A percentile compares a stretch with the other conserved stretches of the same genome.
These are phyloP conservation scores for Neohortaea acidophila DNA, from an alignment of 495 filamentous ascomycete species.

Conservation along the genomic window DNA sequence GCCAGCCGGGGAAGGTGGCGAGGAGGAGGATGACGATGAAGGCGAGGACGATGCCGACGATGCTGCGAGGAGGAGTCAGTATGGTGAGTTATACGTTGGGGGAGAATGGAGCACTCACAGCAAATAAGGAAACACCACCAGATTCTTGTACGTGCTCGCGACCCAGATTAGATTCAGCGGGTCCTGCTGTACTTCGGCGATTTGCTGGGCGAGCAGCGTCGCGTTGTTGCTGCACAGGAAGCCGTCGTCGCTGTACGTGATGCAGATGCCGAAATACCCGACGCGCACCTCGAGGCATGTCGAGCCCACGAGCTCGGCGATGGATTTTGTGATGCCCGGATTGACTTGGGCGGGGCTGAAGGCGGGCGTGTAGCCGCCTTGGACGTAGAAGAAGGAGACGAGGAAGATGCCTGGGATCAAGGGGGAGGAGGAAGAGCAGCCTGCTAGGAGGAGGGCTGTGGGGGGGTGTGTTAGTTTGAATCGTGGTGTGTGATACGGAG, in stretches of 20 bases:
- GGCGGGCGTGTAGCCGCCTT: constrained; percentile 39
- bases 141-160: constrained; percentile 62
- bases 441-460: constrained; percentile 59
- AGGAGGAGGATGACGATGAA: constrained; percentile 61
- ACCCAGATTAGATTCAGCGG: constrained; percentile 71
- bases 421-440: constrained; percentile 62
- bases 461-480: constrained; percentile 12
- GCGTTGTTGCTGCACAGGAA: constrained; percentile 70
- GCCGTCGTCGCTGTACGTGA: constrained; percentile 53
- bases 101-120: constrained; percentile 34
- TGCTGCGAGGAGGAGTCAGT: constrained; percentile 29
- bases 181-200: constrained; percentile 50
- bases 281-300: constrained; percentile 55
- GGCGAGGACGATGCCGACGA: constrained; percentile 70
- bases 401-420: constrained; percentile 68
- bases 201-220: constrained; percentile 52
- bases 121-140: constrained; percentile 67
- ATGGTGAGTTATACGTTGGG: neutral
- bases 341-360: constrained; percentile 66
- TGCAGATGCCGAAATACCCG: constrained; percentile 63
- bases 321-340: constrained; percentile 62
- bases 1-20: constrained; percentile 70
- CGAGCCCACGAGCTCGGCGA: constrained; percentile 54
- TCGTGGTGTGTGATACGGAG: neutral
- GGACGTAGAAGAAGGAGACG: constrained; percentile 59